phyloP scores from a whole-genome alignment of 2,329 filamentous ascomycete species.

The Cytospora mali region DNA sequence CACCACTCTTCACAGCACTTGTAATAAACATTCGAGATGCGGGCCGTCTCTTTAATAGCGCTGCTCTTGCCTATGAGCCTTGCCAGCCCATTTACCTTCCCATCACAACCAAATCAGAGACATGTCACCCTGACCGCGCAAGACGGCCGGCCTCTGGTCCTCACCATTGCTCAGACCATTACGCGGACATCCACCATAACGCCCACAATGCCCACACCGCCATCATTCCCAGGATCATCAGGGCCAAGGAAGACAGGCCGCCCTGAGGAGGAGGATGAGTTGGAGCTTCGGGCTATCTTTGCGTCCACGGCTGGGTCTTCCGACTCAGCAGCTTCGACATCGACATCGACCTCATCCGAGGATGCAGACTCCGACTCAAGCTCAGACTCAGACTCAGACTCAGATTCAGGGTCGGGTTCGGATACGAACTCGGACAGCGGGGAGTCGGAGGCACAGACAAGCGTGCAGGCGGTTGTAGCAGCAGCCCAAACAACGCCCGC shows the following conservation, averaged over 20 bases:
- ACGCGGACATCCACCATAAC: conserved; percentile 5
- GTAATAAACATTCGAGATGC: conserved; percentile 22
- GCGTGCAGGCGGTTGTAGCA: neutral
- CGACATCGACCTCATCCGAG: neutral
- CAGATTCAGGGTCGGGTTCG: neutral
- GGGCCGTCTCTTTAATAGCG: conserved; percentile 22
- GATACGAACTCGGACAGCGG: neutral
- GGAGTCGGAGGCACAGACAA: neutral
- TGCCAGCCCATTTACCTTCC: conserved; percentile 25
- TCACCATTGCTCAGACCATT: conserved; percentile 15
- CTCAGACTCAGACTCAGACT: neutral
- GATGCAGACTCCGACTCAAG: neutral
- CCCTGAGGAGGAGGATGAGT: conserved; percentile 10
- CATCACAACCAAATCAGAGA: conserved; percentile 6
- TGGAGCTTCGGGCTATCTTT: conserved; percentile 21
- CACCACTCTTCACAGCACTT: neutral
- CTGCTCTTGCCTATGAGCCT: conserved; percentile 16
- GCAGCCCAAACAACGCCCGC: conserved; percentile 28
- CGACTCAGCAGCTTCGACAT: neutral
- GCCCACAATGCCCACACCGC: neutral
- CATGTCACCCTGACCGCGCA: conserved; percentile 17
- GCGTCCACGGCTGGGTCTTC: conserved; percentile 6
- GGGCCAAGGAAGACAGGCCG: conserved; percentile 5
- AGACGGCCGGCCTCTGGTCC: conserved; percentile 5
- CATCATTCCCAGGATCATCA: neutral